These are phyloP conservation scores for Naganishia cerealis DNA, from an alignment of 1,284 basidiomycete genomes.

Conservation along the genomic window DNA sequence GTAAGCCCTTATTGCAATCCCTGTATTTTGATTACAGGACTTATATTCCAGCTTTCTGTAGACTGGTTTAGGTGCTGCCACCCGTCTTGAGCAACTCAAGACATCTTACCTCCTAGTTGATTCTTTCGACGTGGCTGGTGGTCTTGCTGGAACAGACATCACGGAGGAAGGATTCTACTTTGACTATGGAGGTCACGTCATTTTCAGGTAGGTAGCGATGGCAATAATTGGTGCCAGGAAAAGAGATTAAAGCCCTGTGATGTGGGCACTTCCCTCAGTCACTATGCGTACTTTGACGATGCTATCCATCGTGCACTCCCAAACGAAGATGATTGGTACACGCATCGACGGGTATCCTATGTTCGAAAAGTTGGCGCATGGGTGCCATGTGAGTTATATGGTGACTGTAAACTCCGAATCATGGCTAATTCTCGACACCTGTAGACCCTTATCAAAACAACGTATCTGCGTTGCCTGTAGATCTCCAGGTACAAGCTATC, in stretches of 20 bases:
- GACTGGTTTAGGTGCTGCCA: conserved; percentile 59
- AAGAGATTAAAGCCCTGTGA: not conserved
- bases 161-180: conserved; percentile 60
- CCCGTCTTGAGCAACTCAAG: conserved; percentile 57
- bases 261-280: conserved; percentile 37
- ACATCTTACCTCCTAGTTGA: conserved; percentile 56
- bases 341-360: conserved; percentile 60
- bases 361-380: conserved; percentile 57
- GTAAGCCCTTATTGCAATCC: conserved; percentile 33
- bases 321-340: conserved; percentile 57
- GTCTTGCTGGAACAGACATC: conserved; percentile 58
- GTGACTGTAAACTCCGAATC: not conserved
- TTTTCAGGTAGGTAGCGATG: conserved; percentile 53
- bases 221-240: not conserved
- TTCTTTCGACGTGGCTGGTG: conserved; percentile 55
- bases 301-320: conserved; percentile 57
- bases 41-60: not conserved
- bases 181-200: conserved; percentile 60
- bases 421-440: not conserved
- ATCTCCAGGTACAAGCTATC: conserved; percentile 57
- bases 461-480: conserved; percentile 57
- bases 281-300: conserved; percentile 60
- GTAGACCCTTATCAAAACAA: conserved; percentile 56
- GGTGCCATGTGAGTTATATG: conserved; percentile 54
- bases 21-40: not conserved